phyloP scores from a whole-genome alignment of 768 basidiomycete species.

The Strobilomyces confusus region DNA sequence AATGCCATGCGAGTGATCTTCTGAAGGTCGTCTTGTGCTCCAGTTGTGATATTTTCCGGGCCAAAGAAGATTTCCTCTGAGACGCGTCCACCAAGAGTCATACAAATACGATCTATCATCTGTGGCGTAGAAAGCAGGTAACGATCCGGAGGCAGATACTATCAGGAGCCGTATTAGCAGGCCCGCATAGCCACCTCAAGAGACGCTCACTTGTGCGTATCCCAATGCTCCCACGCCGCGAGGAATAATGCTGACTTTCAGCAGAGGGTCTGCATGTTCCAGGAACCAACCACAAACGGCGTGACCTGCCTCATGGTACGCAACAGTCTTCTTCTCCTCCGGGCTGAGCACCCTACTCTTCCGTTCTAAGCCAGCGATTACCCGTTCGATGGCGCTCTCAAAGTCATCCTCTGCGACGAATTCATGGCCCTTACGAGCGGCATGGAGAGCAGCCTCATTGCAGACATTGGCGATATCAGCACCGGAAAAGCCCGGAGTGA shows the following conservation, averaged over 20 bases:
- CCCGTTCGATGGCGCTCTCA: slow-evolving; percentile 96
- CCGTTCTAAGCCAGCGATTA: slow-evolving; percentile 94
- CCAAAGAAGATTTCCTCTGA: slow-evolving; percentile 99
- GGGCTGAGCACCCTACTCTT: slow-evolving; percentile 90
- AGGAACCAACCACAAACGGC: slow-evolving; percentile 98
- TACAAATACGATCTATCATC: slow-evolving; percentile 93
- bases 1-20: slow-evolving; percentile 99
- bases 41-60: slow-evolving; percentile 86
- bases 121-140: slow-evolving; percentile 95
- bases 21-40: slow-evolving; percentile 96
- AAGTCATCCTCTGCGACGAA: slow-evolving; percentile 82
- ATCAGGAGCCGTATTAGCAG: slow-evolving; percentile 7
- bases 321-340: slow-evolving; percentile 98
- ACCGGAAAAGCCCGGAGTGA: slow-evolving; percentile 97
- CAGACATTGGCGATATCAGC: slow-evolving; percentile 99
- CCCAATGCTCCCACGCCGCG: slow-evolving; percentile 93
- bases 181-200: not conserved
- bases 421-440: slow-evolving; percentile 81
- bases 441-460: slow-evolving; percentile 95
- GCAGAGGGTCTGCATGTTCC: slow-evolving; percentile 92
- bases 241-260: slow-evolving; percentile 98
- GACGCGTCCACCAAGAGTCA: slow-evolving; percentile 97
- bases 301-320: slow-evolving; percentile 98
- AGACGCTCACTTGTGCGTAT: slow-evolving; percentile 76
- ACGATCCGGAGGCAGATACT: slow-evolving; percentile 94